Percentiles rank a stretch among this genome's conserved stretches.
These are phyloP conservation scores for Pseudocercospora macadamiae DNA, from an alignment of 2,329 filamentous ascomycete species.

Conservation along the genomic window DNA sequence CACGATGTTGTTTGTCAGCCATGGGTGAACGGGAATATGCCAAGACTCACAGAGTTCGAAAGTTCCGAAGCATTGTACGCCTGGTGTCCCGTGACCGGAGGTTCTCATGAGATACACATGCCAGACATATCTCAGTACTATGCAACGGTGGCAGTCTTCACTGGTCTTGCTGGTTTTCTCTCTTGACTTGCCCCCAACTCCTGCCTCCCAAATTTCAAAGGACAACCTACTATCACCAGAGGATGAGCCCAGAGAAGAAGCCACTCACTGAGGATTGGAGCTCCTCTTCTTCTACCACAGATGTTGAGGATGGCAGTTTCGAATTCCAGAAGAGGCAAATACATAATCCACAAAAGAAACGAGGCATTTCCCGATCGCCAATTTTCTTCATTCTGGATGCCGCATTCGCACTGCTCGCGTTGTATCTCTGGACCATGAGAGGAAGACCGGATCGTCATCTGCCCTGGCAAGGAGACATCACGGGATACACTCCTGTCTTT, in stretches of 20 bases:
- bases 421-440: not conserved
- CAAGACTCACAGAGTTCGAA: too few relatives aligned
- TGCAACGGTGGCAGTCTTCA: too few relatives aligned
- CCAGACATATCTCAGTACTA: too few relatives aligned
- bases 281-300: not conserved
- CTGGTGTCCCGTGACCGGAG: too few relatives aligned
- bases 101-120: too few relatives aligned
- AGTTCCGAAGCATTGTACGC: too few relatives aligned
- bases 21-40: too few relatives aligned
- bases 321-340: not conserved
- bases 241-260: slow-evolving; percentile 3
- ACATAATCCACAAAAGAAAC: not conserved
- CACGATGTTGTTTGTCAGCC: too few relatives aligned
- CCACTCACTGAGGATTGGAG: slow-evolving; percentile 3
- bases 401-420: not conserved
- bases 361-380: not conserved
- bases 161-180: too few relatives aligned
- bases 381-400: not conserved
- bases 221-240: too few relatives aligned
- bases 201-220: too few relatives aligned
- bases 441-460: not conserved
- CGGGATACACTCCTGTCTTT: not conserved
- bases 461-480: not conserved
- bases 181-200: too few relatives aligned
- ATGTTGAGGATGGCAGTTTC: not conserved